Percentiles rank a stretch among this genome's conserved stretches.
Conservation (phyloP, 108 stramenopile species). For the Seminavis robusta region DNA sequence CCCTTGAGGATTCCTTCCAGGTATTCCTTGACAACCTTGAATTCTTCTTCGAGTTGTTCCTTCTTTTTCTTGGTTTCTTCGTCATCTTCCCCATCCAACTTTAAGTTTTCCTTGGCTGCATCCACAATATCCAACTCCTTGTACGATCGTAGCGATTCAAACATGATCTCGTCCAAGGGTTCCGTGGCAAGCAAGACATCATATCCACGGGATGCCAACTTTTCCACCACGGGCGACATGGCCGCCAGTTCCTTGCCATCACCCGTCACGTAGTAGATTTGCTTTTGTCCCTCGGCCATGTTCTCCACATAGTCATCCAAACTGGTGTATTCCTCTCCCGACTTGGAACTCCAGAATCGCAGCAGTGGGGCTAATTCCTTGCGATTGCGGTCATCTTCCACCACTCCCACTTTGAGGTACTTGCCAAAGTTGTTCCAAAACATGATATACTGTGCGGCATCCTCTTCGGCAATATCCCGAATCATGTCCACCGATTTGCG, state of each 20-base stretch:
- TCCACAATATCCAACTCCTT: conserved; percentile 82
- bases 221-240: conserved; percentile 92
- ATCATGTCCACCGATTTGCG: conserved; percentile 97
- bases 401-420: conserved; percentile 94
- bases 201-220: conserved; percentile 79
- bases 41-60: conserved; percentile 62
- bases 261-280: conserved; percentile 94
- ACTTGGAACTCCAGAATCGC: conserved; percentile 84
- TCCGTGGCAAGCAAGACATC: conserved; percentile 94
- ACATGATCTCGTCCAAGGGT: conserved; percentile 95
- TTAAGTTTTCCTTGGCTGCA: conserved; percentile 89
- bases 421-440: conserved; percentile 98
- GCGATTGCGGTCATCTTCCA: conserved; percentile 90
- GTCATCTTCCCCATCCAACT: conserved; percentile 81
- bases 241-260: conserved; percentile 79
- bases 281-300: conserved; percentile 92
- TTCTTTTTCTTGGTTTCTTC: conserved; percentile 91
- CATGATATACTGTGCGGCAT: conserved; percentile 60
- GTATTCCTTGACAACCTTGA: conserved; percentile 73
- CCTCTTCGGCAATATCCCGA: conserved; percentile 77
- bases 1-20: conserved; percentile 73
- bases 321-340: conserved; percentile 77
- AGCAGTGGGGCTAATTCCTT: conserved; percentile 82
- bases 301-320: conserved; percentile 85
- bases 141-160: conserved; percentile 85